Evolutionary conservation across 2,329 filamentous ascomycete species (phyloP), one percentile per base, ranked within the genome.

Genomic region (Alternaria sp.): DNA sequence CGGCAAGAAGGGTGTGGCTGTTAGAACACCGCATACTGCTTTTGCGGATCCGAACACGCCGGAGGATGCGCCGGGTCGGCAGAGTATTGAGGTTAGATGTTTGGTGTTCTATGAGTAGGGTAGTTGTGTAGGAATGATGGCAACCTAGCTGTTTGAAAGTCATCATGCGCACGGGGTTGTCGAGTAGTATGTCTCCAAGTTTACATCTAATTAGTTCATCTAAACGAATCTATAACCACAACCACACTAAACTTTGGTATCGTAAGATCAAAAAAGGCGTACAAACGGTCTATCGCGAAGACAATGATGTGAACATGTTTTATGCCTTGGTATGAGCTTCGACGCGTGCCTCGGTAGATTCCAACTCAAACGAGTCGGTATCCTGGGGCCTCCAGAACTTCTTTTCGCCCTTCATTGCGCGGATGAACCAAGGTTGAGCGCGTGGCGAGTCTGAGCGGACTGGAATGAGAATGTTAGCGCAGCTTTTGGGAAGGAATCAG

Each of bases 11-110:
- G 81, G 82, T 0, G 57, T 83, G 5, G 82, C 82, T 12, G 73
- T 83, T 5, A 71, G 82, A 50, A 84, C 82, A 30, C 89, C 93
- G 14, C 93, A 96, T 81, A 90, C 90, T 10, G 93, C 93, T 3
- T 80, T 80, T 60, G 66, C 69, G 11, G 87, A 89, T 75, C 87
- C 86, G 6, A 73, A 81, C 56, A 87, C 86, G 12, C 84, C 86
- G 0, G 70, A 72, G 23, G 85, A 83, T 58, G 82, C 85, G 8
- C 82, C 80, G 8, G 81, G 77, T 43, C 75, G 88, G 66, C 85
- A 90, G 80, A 89, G 87, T 71, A 90, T 90, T 64, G 88, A 90
- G 79, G 87, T 90, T 2, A 80, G 88, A 68, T 88, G 87, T 61
- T 77, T 90, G 73, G 85, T 90, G 0, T 89, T 89, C 70, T 89